A percentile compares a stretch with the other conserved stretches of the same genome.
Conservation (phyloP, 306 rosid species). For the Cicer arietinum region DNA sequence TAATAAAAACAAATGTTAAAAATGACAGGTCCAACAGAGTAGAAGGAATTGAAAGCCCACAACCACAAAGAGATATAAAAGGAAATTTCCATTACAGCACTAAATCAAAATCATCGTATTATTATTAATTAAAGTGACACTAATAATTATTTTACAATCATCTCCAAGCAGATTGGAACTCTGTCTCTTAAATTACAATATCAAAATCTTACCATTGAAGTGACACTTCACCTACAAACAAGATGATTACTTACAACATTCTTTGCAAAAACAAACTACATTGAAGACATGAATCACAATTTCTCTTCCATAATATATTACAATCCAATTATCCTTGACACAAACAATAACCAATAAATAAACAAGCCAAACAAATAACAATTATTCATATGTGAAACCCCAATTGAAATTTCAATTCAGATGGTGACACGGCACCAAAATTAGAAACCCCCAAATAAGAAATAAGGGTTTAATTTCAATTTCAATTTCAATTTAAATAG, state of each 20-base stretch:
- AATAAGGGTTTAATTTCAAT: conserved; percentile 9
- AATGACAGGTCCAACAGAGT: background rate
- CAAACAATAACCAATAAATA: conserved; percentile 32
- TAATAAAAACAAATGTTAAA: background rate
- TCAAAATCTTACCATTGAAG: background rate
- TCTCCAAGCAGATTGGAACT: too few species aligned
- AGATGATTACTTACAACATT: conserved; percentile 33
- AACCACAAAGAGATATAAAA: background rate
- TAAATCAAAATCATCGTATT: too few species aligned
- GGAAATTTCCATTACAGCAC: background rate
- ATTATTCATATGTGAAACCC: conserved; percentile 39
- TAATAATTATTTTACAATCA: too few species aligned
- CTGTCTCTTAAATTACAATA: too few species aligned
- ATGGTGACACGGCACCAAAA: conserved; percentile 21
- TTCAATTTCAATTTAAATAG: background rate
- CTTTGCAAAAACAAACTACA: conserved; percentile 44
- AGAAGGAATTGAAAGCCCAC: too few species aligned
- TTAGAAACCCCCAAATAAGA: conserved; percentile 9
- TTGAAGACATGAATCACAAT: conserved; percentile 41
- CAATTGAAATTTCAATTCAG: conserved; percentile 6
- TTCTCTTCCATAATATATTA: conserved; percentile 44
- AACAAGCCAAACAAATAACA: conserved; percentile 5
- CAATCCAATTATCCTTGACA: conserved; percentile 24
- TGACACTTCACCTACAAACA: conserved; percentile 31
- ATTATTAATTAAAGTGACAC: too few species aligned